Percentiles rank a stretch among this genome's conserved stretches.
Conservation (phyloP, 352 stramenopile species). For the Phytophthora pluvialis region DNA sequence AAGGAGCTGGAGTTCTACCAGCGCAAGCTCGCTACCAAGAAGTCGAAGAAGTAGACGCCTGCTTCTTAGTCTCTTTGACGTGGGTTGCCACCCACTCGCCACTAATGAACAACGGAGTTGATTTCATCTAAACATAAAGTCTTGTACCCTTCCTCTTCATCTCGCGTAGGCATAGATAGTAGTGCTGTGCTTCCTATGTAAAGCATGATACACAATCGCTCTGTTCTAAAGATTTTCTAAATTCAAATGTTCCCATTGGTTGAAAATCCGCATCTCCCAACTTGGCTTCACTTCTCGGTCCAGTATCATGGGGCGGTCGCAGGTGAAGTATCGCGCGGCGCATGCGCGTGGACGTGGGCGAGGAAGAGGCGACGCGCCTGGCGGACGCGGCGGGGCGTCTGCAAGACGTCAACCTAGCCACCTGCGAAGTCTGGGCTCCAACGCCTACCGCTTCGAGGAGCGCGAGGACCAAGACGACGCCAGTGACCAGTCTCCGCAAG, state of each 20-base stretch:
- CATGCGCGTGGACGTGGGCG: slow-evolving; percentile 57
- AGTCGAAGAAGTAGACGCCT: slow-evolving; percentile 96
- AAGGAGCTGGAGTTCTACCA: slow-evolving; percentile 99
- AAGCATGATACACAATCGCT: not conserved
- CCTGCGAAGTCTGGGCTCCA: slow-evolving; percentile 58
- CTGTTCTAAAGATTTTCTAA: not conserved
- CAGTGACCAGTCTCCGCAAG: slow-evolving; percentile 13
- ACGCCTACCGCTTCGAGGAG: slow-evolving; percentile 75
- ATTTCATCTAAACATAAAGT: slow-evolving; percentile 46
- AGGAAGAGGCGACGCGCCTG: slow-evolving; percentile 17
- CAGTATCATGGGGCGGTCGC: slow-evolving; percentile 63
- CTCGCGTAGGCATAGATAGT: too few species aligned
- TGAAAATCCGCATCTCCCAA: slow-evolving; percentile 6
- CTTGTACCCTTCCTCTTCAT: slow-evolving; percentile 7
- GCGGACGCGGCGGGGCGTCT: slow-evolving; percentile 11
- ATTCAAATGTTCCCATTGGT: slow-evolving; percentile 13
- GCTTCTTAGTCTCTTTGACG: slow-evolving; percentile 24
- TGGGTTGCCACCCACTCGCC: slow-evolving; percentile 11
- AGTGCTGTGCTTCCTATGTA: too few species aligned
- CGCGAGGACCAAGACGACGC: slow-evolving; percentile 31
- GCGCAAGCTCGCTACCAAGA: slow-evolving; percentile 98
- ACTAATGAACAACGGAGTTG: slow-evolving; percentile 57
- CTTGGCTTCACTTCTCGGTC: not conserved
- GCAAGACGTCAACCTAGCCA: slow-evolving; percentile 34
- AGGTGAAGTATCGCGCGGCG: slow-evolving; percentile 70